These are phyloP conservation scores for Phanerochaete sordida DNA, from an alignment of 768 basidiomycete species.

Conservation along the genomic window DNA sequence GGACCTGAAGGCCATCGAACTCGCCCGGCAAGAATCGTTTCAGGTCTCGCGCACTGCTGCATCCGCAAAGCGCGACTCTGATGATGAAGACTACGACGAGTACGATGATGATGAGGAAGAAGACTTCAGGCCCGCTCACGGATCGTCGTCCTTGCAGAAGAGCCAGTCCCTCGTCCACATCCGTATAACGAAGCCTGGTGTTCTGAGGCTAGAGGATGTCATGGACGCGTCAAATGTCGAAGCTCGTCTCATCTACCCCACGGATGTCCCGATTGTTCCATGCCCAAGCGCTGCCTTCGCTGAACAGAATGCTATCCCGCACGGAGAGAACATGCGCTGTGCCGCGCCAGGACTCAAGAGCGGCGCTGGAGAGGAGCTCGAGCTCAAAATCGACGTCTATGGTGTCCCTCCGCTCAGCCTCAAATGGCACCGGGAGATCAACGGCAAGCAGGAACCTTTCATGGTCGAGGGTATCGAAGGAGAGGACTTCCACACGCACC, in stretches of 20 bases:
- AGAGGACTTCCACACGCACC: slow-evolving; percentile 29
- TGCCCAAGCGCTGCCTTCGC: slow-evolving; percentile 77
- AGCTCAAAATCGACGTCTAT: slow-evolving; percentile 58
- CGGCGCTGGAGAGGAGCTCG: slow-evolving; percentile 52
- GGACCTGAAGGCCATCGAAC: slow-evolving; percentile 67
- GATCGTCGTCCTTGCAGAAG: slow-evolving; percentile 54
- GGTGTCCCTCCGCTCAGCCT: slow-evolving; percentile 79
- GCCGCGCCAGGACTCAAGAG: slow-evolving; percentile 29
- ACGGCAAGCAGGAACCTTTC: slow-evolving; percentile 64
- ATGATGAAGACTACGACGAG: slow-evolving; percentile 61
- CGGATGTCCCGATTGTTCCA: slow-evolving; percentile 70
- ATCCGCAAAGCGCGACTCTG: slow-evolving; percentile 27
- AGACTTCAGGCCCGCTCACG: slow-evolving; percentile 22
- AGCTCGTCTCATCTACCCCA: slow-evolving; percentile 64
- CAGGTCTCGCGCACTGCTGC: slow-evolving; percentile 40
- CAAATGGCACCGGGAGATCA: slow-evolving; percentile 69
- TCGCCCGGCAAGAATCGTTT: slow-evolving; percentile 48
- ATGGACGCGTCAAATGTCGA: slow-evolving; percentile 66
- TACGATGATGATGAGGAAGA: slow-evolving; percentile 75
- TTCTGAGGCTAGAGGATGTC: slow-evolving; percentile 70
- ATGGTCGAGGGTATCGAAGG: slow-evolving; percentile 84
- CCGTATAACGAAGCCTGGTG: slow-evolving; percentile 67
- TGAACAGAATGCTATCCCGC: slow-evolving; percentile 34
- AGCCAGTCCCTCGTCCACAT: slow-evolving; percentile 77
- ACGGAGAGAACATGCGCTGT: slow-evolving; percentile 53